Percentiles rank a stretch among this genome's conserved stretches.
Conservation (phyloP, 2,329 filamentous ascomycete species). For the Cercospora sp. region DNA sequence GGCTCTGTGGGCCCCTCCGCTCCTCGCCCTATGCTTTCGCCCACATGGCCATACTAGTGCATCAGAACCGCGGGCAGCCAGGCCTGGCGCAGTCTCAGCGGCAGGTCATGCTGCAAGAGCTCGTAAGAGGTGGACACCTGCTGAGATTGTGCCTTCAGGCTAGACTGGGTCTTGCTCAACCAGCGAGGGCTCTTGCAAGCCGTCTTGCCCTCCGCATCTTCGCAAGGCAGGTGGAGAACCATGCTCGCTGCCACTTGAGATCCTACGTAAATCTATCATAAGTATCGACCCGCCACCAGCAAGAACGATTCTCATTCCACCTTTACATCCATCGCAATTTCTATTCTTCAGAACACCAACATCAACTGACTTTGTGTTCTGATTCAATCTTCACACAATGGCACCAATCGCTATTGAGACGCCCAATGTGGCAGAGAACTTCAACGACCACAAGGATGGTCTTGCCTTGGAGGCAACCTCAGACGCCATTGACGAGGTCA, state of each 20-base stretch:
- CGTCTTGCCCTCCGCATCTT: conserved; percentile 13
- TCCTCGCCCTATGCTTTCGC: conserved; percentile 24
- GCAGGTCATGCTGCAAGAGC: conserved; percentile 17
- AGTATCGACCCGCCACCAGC: background rate
- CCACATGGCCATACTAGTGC: conserved; percentile 18
- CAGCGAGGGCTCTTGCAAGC: background rate
- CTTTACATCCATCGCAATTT: background rate
- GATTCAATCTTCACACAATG: conserved; percentile 38
- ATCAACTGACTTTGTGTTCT: background rate
- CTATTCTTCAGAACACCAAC: background rate
- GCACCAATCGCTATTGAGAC: conserved; percentile 49
- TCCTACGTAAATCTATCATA: conserved; percentile 7
- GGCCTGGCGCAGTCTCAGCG: conserved; percentile 11
- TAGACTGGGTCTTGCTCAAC: conserved; percentile 16
- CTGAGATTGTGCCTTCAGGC: conserved; percentile 12
- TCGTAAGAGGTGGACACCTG: conserved; percentile 17
- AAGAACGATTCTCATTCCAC: background rate
- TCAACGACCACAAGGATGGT: conserved; percentile 55
- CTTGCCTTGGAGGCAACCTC: conserved; percentile 59
- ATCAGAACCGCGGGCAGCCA: conserved; percentile 10
- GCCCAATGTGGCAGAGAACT: conserved; percentile 46
- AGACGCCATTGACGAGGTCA: conserved; percentile 61
- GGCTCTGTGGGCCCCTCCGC: conserved; percentile 20
- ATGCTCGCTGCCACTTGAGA: conserved; percentile 3
- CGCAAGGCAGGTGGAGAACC: conserved; percentile 13